Conservation (phyloP, 176 grass and related monocot genomes). For the Triticum monococcum region DNA sequence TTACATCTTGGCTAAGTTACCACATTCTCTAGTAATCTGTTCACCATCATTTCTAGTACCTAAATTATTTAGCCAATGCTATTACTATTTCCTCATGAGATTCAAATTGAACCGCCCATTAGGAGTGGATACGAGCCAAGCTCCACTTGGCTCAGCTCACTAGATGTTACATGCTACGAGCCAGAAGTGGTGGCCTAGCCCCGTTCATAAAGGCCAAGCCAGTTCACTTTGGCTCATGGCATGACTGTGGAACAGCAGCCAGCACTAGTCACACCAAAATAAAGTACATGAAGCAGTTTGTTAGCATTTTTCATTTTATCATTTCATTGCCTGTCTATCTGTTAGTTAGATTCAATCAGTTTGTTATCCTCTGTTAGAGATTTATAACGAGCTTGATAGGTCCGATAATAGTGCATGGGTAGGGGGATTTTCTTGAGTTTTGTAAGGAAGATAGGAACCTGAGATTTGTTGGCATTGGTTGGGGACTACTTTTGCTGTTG, state of each 20-base stretch:
- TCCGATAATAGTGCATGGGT: background rate
- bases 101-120: background rate
- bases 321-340: background rate
- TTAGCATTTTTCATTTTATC: background rate
- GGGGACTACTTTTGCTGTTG: background rate
- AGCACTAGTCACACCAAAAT: background rate
- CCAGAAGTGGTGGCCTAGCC: background rate
- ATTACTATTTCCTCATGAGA: background rate
- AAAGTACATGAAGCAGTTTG: background rate
- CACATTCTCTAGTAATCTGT: background rate
- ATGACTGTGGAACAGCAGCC: background rate
- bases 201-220: background rate
- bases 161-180: background rate
- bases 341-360: background rate
- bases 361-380: background rate
- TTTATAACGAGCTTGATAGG: background rate
- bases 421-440: background rate
- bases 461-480: background rate
- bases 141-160: background rate
- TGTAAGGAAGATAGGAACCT: background rate
- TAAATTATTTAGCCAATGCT: background rate
- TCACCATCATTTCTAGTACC: background rate
- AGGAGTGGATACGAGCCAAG: background rate
- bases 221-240: background rate
- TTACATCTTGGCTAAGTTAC: conserved; percentile 9